Evolutionary conservation across 2,329 filamentous ascomycete genomes (phyloP).

Genomic region (Ophiostoma ulmi): DNA sequence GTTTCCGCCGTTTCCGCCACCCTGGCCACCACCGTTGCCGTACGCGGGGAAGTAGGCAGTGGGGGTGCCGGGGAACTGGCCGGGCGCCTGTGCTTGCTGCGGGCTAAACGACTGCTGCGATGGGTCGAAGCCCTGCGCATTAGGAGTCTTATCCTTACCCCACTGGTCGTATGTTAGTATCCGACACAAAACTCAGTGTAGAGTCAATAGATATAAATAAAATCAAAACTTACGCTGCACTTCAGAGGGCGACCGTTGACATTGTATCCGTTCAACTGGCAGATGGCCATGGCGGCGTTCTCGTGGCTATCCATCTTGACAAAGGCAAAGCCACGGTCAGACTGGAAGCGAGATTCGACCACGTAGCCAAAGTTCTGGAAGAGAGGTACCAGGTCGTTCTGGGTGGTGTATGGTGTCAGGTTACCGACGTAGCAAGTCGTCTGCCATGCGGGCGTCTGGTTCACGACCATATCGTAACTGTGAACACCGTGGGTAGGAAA

Average conservation of each 20-base stretch:
- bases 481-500: slow-evolving; percentile 95
- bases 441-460: slow-evolving; percentile 95
- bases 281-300: slow-evolving; percentile 97
- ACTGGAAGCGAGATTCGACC: slow-evolving; percentile 94
- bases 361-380: slow-evolving; percentile 99
- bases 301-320: slow-evolving; percentile 99
- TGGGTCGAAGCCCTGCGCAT: slow-evolving; percentile 71
- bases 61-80: slow-evolving; percentile 67
- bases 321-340: slow-evolving; percentile 95
- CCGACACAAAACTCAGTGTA: background rate
- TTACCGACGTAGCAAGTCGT: slow-evolving; percentile 98
- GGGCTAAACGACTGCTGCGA: slow-evolving; percentile 61
- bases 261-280: slow-evolving; percentile 95
- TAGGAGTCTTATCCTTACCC: slow-evolving; percentile 97
- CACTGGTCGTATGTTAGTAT: slow-evolving; percentile 55
- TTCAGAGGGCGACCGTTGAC: slow-evolving; percentile 95
- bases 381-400: slow-evolving; percentile 91
- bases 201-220: background rate
- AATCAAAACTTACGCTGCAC: slow-evolving; percentile 76
- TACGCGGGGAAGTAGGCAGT: slow-evolving; percentile 91
- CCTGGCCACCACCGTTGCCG: slow-evolving; percentile 59
- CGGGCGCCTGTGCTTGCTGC: slow-evolving; percentile 66
- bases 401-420: slow-evolving; percentile 88
- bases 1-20: slow-evolving; percentile 36
- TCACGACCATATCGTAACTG: slow-evolving; percentile 95